Conservation (phyloP, 2,329 filamentous ascomycete species). For the Laburnicola sp. region DNA sequence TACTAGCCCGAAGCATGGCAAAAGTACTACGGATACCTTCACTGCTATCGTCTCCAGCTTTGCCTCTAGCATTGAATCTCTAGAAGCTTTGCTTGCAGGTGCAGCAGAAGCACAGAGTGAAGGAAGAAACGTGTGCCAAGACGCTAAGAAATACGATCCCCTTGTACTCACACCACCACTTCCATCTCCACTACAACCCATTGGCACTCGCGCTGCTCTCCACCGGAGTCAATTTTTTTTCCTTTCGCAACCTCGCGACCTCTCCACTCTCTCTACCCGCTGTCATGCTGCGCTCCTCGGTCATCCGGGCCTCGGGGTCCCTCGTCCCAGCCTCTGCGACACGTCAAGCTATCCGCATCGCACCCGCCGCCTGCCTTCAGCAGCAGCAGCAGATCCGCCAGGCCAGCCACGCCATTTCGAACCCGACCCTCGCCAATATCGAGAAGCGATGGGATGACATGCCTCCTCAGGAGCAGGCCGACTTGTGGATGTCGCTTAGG, state of each 20-base stretch:
- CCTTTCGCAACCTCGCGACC: slow-evolving; percentile 35
- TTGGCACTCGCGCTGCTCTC: slow-evolving; percentile 43
- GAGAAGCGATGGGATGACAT: slow-evolving; percentile 99
- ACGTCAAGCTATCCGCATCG: slow-evolving; percentile 36
- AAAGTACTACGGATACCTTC: background rate
- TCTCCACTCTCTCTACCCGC: slow-evolving; percentile 43
- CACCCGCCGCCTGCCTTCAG: slow-evolving; percentile 45
- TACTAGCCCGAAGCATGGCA: background rate
- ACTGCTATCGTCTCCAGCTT: slow-evolving; percentile 9
- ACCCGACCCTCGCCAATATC: slow-evolving; percentile 95
- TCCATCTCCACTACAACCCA: slow-evolving; percentile 40
- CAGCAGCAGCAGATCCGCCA: slow-evolving; percentile 60
- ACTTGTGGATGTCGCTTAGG: slow-evolving; percentile 96
- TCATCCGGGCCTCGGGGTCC: slow-evolving; percentile 44
- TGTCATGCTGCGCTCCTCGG: slow-evolving; percentile 46
- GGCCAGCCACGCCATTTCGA: slow-evolving; percentile 93
- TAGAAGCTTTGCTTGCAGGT: background rate
- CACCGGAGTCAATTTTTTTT: slow-evolving; percentile 39
- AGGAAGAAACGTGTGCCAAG: no score
- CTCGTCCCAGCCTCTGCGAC: slow-evolving; percentile 40
- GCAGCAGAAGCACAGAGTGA: no score
- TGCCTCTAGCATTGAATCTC: slow-evolving; percentile 7
- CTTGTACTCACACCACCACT: slow-evolving; percentile 31
- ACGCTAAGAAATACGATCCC: no score
- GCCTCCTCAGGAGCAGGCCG: slow-evolving; percentile 98